Percentiles rank a stretch among this genome's conserved stretches.
phyloP scores from a whole-genome alignment of 108 stramenopile species.

The Fragilaria crotonensis region DNA sequence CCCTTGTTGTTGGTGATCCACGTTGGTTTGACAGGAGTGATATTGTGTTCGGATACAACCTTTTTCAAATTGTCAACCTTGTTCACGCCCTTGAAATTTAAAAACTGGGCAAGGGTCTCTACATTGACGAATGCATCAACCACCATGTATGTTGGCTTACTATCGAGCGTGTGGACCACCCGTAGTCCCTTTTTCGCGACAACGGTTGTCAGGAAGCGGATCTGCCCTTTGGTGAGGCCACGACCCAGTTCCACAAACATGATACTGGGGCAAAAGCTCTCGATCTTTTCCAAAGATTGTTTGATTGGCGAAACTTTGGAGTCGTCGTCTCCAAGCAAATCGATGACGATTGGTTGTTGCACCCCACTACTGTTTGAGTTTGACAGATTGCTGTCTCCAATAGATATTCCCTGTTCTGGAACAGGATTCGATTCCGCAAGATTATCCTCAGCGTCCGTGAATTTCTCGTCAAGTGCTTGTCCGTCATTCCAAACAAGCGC shows the following conservation, averaged over 20 bases:
- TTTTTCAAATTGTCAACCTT: not conserved
- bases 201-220: not conserved
- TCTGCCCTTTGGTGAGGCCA: not conserved
- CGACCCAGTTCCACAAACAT: not conserved
- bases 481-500: no score
- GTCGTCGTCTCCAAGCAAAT: no score
- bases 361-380: no score
- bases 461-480: no score
- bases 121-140: not conserved
- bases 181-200: not conserved
- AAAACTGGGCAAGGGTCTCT: not conserved
- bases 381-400: no score
- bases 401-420: no score
- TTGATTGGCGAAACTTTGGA: no score
- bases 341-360: no score
- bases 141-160: not conserved
- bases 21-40: not conserved
- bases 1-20: not conserved
- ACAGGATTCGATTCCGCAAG: no score
- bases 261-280: slow-evolving; percentile 91
- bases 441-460: no score
- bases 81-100: not conserved
- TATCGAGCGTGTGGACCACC: not conserved
- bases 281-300: no score
- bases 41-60: not conserved